Evolutionary conservation across 2,329 filamentous ascomycete genomes (phyloP), one percentile per base, ranked within the genome.

Genomic region (Ophiocordyceps camponoti-saundersi): DNA sequence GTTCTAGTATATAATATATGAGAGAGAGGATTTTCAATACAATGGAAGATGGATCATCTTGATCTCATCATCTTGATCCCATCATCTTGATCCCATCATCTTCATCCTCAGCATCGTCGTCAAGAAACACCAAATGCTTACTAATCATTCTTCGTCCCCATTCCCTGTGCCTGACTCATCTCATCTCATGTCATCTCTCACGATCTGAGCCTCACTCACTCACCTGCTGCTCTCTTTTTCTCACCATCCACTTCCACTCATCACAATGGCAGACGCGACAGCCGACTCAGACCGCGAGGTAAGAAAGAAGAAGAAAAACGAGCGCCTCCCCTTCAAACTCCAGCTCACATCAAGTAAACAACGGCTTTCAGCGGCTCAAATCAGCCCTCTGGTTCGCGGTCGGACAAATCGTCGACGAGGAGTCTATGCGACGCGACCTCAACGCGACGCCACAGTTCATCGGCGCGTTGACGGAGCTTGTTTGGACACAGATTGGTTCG

Each of bases 391-490:
- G 87, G 87, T 82, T 82, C 57, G 77, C 80, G 22, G 77, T 94
- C 49, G 85, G 86, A 53, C 84, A 87, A 60, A 90, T 93, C 50
- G 85, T 95, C 52, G 90, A 96, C 61, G 80, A 90, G 53, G 83
- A 94, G 59, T 82, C 80, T 12, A 51, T 67, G 29, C 55, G 56
- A 16, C 60, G 63, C 47, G 64, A 85, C 58, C 75, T 86, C 52
- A 95, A 94, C 62, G 86, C 89, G 7, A 95, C 90, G 23, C 86
- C 86, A 2, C 87, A 94, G 58, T 95, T 93, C 62, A 93, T 93
- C 54, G 87, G 82, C 10, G 82, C 83, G 0, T 63, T 93, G 58
- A 92, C 85, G 1, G 88, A 95, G 62, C 76, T 94, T 62, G 82
- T 90, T 8, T 95, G 85, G 79, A 75, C 80, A 1, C 88, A 94